Conservation (phyloP, 495 filamentous ascomycete species). For the Hypoxylon fuscum region DNA sequence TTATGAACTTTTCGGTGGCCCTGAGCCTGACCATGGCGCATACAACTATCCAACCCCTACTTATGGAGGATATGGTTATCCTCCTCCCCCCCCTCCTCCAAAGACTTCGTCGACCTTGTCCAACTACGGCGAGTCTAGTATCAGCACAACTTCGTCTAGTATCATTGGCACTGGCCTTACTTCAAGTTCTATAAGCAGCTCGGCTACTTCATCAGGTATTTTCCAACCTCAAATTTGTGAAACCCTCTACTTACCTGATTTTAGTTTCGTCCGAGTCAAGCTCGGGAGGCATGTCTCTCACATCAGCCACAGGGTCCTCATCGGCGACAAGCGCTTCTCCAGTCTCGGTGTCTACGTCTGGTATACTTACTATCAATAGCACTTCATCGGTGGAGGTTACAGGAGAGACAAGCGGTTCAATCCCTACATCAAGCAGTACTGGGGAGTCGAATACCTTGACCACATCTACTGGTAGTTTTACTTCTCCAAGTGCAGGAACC, state of each 20-base stretch:
- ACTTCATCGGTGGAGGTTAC: constrained; percentile 13
- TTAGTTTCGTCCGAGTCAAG: constrained; percentile 17
- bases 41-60: constrained; percentile 49
- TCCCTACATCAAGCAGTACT: neutral
- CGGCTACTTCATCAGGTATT: constrained; percentile 9
- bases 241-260: constrained; percentile 7
- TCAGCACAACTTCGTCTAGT: constrained; percentile 3
- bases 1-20: constrained; percentile 41
- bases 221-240: neutral
- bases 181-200: constrained; percentile 5
- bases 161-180: constrained; percentile 1
- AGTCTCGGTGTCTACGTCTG: constrained; percentile 6
- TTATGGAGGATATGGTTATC: constrained; percentile 56
- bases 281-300: constrained; percentile 11
- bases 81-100: constrained; percentile 42
- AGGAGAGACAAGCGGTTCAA: constrained; percentile 15
- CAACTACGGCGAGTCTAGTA: constrained; percentile 8
- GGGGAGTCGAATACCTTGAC: constrained; percentile 9
- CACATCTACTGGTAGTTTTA: constrained; percentile 3
- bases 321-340: constrained; percentile 6
- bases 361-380: constrained; percentile 1
- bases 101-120: constrained; percentile 17
- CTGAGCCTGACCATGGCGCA: constrained; percentile 38
- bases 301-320: constrained; percentile 12
- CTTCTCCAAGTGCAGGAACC: neutral